phyloP scores from a whole-genome alignment of 2,329 filamentous ascomycete species.

The Cylindrodendrum hubeiense region DNA sequence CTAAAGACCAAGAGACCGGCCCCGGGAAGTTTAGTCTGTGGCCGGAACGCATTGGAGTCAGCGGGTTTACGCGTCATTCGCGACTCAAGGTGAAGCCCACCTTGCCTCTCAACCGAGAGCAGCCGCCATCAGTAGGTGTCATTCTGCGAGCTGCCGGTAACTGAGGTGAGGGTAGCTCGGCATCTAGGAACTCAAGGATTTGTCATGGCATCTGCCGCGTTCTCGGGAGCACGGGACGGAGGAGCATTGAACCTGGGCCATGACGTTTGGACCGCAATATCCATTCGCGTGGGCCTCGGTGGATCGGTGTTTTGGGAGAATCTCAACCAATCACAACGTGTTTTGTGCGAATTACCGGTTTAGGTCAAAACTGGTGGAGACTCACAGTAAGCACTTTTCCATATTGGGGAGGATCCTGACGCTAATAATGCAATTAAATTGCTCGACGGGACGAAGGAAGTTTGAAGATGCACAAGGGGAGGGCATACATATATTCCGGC shows the following conservation, averaged over 20 bases:
- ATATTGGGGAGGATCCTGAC: not conserved
- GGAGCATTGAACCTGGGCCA: not conserved
- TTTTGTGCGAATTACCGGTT: conserved; percentile 31
- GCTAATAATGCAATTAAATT: not conserved
- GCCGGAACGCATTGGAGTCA: not conserved
- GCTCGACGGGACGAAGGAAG: not conserved
- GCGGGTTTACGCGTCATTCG: not conserved
- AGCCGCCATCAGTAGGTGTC: not conserved
- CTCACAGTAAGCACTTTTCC: not conserved
- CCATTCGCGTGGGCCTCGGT: no score
- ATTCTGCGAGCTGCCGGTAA: not conserved
- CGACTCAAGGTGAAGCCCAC: not conserved
- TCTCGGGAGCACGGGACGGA: not conserved
- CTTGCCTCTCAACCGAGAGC: not conserved
- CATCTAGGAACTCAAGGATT: not conserved
- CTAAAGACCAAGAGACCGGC: conserved; percentile 25
- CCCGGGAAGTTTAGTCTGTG: conserved; percentile 27
- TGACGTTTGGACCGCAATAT: not conserved
- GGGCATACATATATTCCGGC: not conserved
- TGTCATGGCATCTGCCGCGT: not conserved
- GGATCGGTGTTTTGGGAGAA: no score
- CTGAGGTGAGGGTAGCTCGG: not conserved
- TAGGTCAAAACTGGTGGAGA: conserved; percentile 5
- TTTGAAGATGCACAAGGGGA: not conserved
- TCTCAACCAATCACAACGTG: conserved; percentile 18